Base-by-base conservation (phyloP, 345 rosid genomes). In the Eucalyptus polyanthemos region DNA sequence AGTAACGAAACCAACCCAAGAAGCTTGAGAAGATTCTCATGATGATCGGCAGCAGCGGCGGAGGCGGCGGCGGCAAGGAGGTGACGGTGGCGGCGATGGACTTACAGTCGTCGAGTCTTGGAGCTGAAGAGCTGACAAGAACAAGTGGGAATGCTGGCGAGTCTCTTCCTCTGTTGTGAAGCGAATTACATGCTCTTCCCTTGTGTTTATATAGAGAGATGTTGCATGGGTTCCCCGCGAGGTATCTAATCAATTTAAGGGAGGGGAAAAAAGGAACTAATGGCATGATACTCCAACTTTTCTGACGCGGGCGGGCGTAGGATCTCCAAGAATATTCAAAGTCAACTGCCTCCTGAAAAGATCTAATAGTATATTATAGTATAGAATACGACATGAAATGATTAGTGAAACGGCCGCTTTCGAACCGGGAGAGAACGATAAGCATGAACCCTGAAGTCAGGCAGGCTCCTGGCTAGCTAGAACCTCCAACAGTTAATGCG, bases 1-100 rank as follows among this genome's bases (percentile, higher is more conserved):
- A 47, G 51, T 86, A 40, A 60, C 86, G 91, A 80, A 89, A 89
- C 69, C 92, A 91, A 80, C 89, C 83, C 56, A 65, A 53, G 42
- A 86, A 34, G n/a, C 88, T 31, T 1, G 88, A 86, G 47, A 34
- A 86, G n/a, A 86, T 50, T 50, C 88, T 25, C 88, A 86, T 86
- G 88, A 45, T 53, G 6, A 24, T 5, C 5, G 19, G 2, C 5
- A 1, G 44, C 2, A 0, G 34, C 34, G 3, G 25, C 14, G 1
- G 44, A 1, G 3, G 25, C 25, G 14, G 44, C 3, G 15, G 83
- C 9, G 15, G 45, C 45, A 14, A 27, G 22, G 80, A 8, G 44
- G 44, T 6, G 25, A 42, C 29, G 15, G 2, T 3, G 4, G 4
- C 14, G 8, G 25, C 13, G 47, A 37, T 6, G 47, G 83, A 37